A percentile compares a stretch with the other conserved stretches of the same genome.
These are phyloP conservation scores for Fraxinus platypoda DNA, from an alignment of 305 asterid species.

Conservation along the genomic window DNA sequence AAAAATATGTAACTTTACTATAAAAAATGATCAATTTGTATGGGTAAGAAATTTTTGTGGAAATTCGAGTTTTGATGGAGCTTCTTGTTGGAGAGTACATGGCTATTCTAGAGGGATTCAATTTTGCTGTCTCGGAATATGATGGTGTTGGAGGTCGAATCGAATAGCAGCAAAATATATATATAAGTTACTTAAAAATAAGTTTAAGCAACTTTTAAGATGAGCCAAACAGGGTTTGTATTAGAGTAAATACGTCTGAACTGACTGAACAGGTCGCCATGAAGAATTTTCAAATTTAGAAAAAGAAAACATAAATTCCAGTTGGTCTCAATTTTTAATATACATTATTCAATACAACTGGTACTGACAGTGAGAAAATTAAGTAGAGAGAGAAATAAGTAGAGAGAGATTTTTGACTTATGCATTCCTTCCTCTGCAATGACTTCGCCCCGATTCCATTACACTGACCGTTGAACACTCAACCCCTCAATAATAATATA, in stretches of 20 bases:
- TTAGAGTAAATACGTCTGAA: too few relatives aligned
- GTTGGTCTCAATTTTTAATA: background rate
- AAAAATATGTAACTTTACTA: too few relatives aligned
- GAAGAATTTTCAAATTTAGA: background rate
- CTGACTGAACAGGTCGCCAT: background rate
- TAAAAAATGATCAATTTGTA: background rate
- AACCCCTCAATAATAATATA: conserved; percentile 12
- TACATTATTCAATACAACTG: background rate
- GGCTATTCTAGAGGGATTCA: background rate
- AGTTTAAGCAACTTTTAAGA: too few relatives aligned
- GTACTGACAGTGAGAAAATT: background rate
- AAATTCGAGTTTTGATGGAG: background rate
- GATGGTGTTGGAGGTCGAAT: background rate
- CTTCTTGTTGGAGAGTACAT: background rate
- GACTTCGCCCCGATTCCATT: conserved; percentile 15
- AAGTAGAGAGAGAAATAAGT: conserved; percentile 10
- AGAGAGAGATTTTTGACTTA: conserved; percentile 32
- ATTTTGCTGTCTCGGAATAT: too few relatives aligned
- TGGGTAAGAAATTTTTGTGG: background rate
- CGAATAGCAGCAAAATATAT: background rate
- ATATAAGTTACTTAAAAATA: too few relatives aligned
- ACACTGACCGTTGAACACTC: conserved; percentile 26
- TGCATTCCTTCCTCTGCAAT: conserved; percentile 19
- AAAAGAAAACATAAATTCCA: background rate
- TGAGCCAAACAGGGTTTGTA: too few relatives aligned